Evolutionary conservation across 768 basidiomycete genomes (phyloP).

Genomic region (Auriscalpium microsporum): DNA sequence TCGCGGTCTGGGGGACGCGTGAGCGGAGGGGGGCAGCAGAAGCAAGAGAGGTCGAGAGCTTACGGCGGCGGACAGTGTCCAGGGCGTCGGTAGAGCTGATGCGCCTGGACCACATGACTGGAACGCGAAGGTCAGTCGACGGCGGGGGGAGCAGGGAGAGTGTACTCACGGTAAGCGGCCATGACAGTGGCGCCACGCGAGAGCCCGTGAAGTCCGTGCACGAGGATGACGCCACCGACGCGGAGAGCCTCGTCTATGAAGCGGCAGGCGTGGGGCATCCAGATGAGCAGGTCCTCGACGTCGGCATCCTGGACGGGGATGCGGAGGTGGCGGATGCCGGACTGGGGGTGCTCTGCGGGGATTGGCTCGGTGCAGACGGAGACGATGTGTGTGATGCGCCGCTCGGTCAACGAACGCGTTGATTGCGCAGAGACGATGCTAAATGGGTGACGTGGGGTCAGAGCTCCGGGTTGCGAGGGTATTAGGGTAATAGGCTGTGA

Average conservation of each 20-base stretch:
- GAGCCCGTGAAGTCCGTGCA: constrained; percentile 15
- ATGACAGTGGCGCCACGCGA: constrained; percentile 16
- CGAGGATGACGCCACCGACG: constrained; percentile 15
- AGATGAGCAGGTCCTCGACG: constrained; percentile 16
- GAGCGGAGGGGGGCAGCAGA: neutral
- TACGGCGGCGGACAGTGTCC: constrained; percentile 13
- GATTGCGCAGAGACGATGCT: constrained; percentile 64
- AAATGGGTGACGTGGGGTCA: neutral
- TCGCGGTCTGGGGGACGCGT: constrained; percentile 7
- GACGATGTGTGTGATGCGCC: constrained; percentile 64
- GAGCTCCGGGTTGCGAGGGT: neutral
- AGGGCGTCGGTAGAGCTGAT: constrained; percentile 7
- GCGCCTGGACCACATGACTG: constrained; percentile 16
- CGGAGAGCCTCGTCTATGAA: constrained; percentile 16
- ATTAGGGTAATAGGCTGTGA: neutral
- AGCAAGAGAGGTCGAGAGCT: neutral
- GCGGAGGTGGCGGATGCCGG: constrained; percentile 57
- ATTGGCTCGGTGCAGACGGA: constrained; percentile 65
- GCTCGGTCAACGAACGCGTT: constrained; percentile 60
- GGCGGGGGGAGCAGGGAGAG: neutral
- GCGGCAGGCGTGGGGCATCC: constrained; percentile 14
- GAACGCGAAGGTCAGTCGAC: neutral
- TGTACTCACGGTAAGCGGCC: constrained; percentile 13
- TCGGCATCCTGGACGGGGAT: constrained; percentile 30
- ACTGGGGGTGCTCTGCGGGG: constrained; percentile 60